phyloP scores from a whole-genome alignment of 2,329 filamentous ascomycete genomes.

The Pochonia chlamydosporia region DNA sequence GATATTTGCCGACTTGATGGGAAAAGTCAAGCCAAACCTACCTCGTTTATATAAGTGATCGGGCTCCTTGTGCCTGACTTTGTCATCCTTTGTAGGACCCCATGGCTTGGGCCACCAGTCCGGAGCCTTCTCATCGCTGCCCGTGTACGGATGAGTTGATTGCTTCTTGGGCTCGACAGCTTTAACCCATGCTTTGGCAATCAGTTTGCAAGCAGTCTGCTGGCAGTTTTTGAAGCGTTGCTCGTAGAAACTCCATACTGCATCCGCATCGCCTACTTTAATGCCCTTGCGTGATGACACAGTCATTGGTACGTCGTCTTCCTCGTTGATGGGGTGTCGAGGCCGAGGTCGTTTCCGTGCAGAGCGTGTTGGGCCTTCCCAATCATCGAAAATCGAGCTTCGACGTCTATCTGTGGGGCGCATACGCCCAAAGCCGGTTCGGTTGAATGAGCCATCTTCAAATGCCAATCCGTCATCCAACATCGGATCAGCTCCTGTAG shows the following conservation, averaged over 20 bases:
- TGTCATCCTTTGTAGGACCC: slow-evolving; percentile 43
- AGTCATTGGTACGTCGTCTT: slow-evolving; percentile 35
- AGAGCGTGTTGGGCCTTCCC: slow-evolving; percentile 22
- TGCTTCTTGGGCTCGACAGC: slow-evolving; percentile 73
- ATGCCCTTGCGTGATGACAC: slow-evolving; percentile 38
- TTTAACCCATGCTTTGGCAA: slow-evolving; percentile 72
- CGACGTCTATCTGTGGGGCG: slow-evolving; percentile 25
- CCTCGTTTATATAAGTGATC: slow-evolving; percentile 66
- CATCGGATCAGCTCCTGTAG: slow-evolving; percentile 25
- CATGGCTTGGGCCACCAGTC: slow-evolving; percentile 62
- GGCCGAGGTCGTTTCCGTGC: slow-evolving; percentile 23
- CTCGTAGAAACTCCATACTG: slow-evolving; percentile 55
- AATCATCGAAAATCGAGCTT: slow-evolving; percentile 25
- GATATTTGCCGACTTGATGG: neutral
- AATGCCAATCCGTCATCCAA: slow-evolving; percentile 25
- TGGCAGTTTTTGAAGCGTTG: slow-evolving; percentile 60
- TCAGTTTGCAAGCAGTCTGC: slow-evolving; percentile 65
- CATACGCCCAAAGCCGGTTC: slow-evolving; percentile 18
- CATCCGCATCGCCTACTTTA: slow-evolving; percentile 46
- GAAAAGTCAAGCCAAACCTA: slow-evolving; percentile 25
- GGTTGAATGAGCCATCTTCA: slow-evolving; percentile 19
- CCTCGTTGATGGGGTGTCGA: slow-evolving; percentile 32
- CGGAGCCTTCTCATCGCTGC: slow-evolving; percentile 55
- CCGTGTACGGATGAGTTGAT: slow-evolving; percentile 66
- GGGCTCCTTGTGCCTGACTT: slow-evolving; percentile 64